These are phyloP conservation scores for Calonectria multiphialidica DNA, from an alignment of 2,329 filamentous ascomycete genomes.

Conservation along the genomic window DNA sequence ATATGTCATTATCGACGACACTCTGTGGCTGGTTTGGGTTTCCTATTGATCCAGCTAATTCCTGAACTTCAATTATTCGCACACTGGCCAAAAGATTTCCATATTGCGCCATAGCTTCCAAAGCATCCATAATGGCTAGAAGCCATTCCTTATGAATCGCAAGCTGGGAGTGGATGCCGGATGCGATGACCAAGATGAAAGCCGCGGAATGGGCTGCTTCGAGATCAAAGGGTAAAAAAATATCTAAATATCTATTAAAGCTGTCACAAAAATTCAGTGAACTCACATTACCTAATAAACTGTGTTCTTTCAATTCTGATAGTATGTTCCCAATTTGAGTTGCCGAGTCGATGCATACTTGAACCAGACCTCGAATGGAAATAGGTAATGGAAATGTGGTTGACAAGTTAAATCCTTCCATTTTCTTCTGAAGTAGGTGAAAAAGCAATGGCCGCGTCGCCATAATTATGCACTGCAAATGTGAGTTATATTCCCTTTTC, in stretches of 20 bases:
- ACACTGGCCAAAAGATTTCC: constrained; percentile 12
- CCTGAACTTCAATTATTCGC: constrained; percentile 19
- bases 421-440: constrained; percentile 12
- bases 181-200: constrained; percentile 23
- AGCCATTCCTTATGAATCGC: constrained; percentile 5
- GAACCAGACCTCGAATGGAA: constrained; percentile 18
- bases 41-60: constrained; percentile 7
- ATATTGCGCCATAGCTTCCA: constrained; percentile 8
- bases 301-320: constrained; percentile 13
- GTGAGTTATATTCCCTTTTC: background rate
- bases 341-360: constrained; percentile 19
- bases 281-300: constrained; percentile 2
- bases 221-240: constrained; percentile 23
- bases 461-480: constrained; percentile 15
- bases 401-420: background rate
- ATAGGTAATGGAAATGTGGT: background rate
- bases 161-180: constrained; percentile 10
- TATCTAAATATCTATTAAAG: background rate
- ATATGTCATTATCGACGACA: background rate
- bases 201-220: constrained; percentile 20
- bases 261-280: no score
- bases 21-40: background rate
- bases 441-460: constrained; percentile 18
- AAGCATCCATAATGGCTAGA: background rate
- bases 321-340: constrained; percentile 16